A percentile compares a stretch with the other conserved stretches of the same genome.
These are phyloP conservation scores for Suhomyces taliae DNA, from an alignment of 1,139 yeast species.

Conservation along the genomic window DNA sequence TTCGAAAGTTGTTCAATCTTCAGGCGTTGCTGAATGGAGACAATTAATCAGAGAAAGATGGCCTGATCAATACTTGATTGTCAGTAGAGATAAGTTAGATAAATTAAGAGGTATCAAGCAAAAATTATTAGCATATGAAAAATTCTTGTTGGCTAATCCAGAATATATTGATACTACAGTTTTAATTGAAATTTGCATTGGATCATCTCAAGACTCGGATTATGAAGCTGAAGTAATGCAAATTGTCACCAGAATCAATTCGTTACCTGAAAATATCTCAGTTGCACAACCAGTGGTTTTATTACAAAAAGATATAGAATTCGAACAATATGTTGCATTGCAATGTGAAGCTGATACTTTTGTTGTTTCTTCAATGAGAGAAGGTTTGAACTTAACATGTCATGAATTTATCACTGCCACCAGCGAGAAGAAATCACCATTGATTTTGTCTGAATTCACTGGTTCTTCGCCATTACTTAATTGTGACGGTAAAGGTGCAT, in stretches of 20 bases:
- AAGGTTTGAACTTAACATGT: slow-evolving; percentile 94
- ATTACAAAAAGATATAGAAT: slow-evolving; percentile 83
- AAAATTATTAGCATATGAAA: slow-evolving; percentile 83
- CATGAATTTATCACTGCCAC: slow-evolving; percentile 90
- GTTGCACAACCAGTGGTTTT: slow-evolving; percentile 83
- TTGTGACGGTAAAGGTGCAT: slow-evolving; percentile 57
- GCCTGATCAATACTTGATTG: slow-evolving; percentile 68
- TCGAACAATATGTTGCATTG: slow-evolving; percentile 84
- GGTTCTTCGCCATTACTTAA: slow-evolving; percentile 81
- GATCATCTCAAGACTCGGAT: slow-evolving; percentile 52
- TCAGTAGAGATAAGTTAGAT: slow-evolving; percentile 87
- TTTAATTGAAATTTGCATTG: slow-evolving; percentile 78
- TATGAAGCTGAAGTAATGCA: slow-evolving; percentile 72
- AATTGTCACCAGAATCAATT: slow-evolving; percentile 82
- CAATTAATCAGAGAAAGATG: slow-evolving; percentile 73
- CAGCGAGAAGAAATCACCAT: slow-evolving; percentile 70
- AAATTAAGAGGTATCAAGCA: slow-evolving; percentile 85
- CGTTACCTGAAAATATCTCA: slow-evolving; percentile 70
- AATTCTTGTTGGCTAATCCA: slow-evolving; percentile 70
- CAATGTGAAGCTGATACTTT: slow-evolving; percentile 84
- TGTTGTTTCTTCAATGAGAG: slow-evolving; percentile 88
- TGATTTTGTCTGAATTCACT: slow-evolving; percentile 87
- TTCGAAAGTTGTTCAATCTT: slow-evolving; percentile 43
- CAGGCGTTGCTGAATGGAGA: slow-evolving; percentile 70
- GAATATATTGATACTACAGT: slow-evolving; percentile 68